Evolutionary conservation across 306 rosid species (phyloP).

Genomic region (Purshia tridentata): DNA sequence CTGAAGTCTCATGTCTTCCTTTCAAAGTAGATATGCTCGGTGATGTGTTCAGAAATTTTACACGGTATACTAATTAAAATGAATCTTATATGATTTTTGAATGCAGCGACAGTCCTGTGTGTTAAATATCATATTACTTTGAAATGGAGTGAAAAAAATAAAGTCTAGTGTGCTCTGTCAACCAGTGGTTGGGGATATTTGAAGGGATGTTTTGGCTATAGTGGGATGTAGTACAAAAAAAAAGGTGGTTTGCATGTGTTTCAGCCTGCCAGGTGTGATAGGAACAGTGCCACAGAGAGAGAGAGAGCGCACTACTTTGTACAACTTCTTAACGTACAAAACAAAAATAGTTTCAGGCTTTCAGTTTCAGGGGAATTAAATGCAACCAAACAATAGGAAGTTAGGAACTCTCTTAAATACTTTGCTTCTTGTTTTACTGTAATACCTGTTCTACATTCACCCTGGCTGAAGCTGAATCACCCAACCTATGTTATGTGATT

Average conservation of each 20-base stretch:
- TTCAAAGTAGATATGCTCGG: no score
- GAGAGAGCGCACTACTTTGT: slow-evolving; percentile 7
- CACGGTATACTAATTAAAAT: no score
- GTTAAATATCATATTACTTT: background rate
- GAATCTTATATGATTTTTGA: background rate
- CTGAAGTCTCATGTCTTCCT: no score
- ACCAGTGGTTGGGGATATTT: slow-evolving; percentile 7
- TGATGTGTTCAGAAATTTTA: no score
- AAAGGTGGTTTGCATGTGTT: slow-evolving; percentile 30
- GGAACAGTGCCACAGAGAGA: slow-evolving; percentile 9
- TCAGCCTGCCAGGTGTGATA: slow-evolving; percentile 21
- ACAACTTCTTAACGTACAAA: slow-evolving; percentile 21
- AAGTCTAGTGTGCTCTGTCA: background rate
- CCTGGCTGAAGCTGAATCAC: background rate
- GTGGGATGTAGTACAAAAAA: slow-evolving; percentile 27
- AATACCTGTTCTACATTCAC: background rate
- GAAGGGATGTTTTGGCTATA: background rate
- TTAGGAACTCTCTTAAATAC: slow-evolving; percentile 25
- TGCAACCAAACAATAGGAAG: slow-evolving; percentile 39
- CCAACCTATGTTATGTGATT: background rate
- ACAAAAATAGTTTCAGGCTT: slow-evolving; percentile 24
- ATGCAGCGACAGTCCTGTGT: background rate
- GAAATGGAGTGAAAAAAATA: background rate
- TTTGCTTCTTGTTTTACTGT: slow-evolving; percentile 9
- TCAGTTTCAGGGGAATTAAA: slow-evolving; percentile 11